phyloP scores from a whole-genome alignment of 1,284 basidiomycete genomes.

The Caloboletus firmus region DNA sequence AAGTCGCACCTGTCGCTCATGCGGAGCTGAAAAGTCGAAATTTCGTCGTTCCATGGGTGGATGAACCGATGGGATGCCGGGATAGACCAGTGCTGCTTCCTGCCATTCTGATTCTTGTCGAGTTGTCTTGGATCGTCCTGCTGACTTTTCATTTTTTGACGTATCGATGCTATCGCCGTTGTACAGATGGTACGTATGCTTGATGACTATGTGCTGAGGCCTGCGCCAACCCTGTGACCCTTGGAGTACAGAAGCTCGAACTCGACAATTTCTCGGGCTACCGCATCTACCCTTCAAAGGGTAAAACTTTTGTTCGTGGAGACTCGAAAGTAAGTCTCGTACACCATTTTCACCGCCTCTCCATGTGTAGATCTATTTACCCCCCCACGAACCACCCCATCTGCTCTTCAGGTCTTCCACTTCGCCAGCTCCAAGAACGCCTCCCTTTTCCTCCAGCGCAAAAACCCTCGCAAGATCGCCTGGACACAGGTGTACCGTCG shows the following conservation, averaged over 20 bases:
- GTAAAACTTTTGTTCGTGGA: conserved; percentile 92
- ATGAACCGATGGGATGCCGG: conserved; percentile 41
- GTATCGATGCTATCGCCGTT: neutral
- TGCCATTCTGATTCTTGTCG: conserved; percentile 13
- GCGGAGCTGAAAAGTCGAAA: conserved; percentile 21
- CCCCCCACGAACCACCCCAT: neutral
- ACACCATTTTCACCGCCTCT: neutral
- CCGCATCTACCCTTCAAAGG: conserved; percentile 96
- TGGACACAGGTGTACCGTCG: conserved; percentile 97
- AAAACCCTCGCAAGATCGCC: conserved; percentile 99
- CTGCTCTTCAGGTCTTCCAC: conserved; percentile 80
- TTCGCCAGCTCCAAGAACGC: conserved; percentile 88
- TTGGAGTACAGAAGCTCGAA: conserved; percentile 85
- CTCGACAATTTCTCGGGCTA: conserved; percentile 95
- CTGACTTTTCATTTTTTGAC: conserved; percentile 33
- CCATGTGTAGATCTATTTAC: neutral
- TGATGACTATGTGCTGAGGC: neutral
- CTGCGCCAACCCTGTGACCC: conserved; percentile 19
- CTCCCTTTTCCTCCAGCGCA: conserved; percentile 98
- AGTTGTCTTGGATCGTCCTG: conserved; percentile 8
- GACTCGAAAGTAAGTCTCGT: conserved; percentile 84
- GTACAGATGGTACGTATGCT: conserved; percentile 52
- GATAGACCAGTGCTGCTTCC: conserved; percentile 38
- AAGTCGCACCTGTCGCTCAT: conserved; percentile 11
- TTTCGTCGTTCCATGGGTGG: conserved; percentile 38